phyloP scores from a whole-genome alignment of 768 basidiomycete genomes.

The Leccinellum albellum region DNA sequence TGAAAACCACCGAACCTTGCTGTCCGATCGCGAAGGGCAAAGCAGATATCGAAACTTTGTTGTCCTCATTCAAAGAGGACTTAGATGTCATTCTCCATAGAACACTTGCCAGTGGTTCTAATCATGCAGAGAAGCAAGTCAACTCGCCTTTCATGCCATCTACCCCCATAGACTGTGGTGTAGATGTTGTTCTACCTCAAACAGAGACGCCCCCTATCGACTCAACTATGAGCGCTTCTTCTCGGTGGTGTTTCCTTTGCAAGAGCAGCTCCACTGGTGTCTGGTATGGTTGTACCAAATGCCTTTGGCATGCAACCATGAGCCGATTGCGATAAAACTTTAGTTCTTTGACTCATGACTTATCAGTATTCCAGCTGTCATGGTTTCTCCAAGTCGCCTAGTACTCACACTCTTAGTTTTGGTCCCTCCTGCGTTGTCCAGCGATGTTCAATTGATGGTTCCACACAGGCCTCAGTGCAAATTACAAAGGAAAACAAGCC shows the following conservation, averaged over 20 bases:
- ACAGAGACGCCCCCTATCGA: background rate
- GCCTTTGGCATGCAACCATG: slow-evolving; percentile 29
- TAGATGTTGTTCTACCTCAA: too few relatives aligned
- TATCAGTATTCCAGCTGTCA: slow-evolving; percentile 26
- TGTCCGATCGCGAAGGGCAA: slow-evolving; percentile 47
- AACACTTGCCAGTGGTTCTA: slow-evolving; percentile 34
- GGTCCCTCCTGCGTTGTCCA: slow-evolving; percentile 30
- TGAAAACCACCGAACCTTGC: slow-evolving; percentile 24
- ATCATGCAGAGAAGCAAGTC: background rate
- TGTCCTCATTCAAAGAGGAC: slow-evolving; percentile 51
- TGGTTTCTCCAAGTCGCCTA: slow-evolving; percentile 27
- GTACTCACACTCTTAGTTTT: slow-evolving; percentile 29
- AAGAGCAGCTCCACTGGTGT: slow-evolving; percentile 22
- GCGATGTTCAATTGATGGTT: slow-evolving; percentile 4
- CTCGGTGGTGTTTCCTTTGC: slow-evolving; percentile 31
- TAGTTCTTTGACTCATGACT: slow-evolving; percentile 6
- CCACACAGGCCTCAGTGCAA: background rate
- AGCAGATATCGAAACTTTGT: slow-evolving; percentile 43
- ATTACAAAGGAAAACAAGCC: background rate
- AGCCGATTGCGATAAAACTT: slow-evolving; percentile 6
- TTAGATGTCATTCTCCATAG: slow-evolving; percentile 44
- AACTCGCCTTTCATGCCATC: background rate
- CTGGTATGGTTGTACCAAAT: slow-evolving; percentile 33
- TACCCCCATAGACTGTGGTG: background rate
- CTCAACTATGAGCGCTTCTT: background rate